phyloP scores from a whole-genome alignment of 179 eudicot genomes.

The Heliamphora pulchella region DNA sequence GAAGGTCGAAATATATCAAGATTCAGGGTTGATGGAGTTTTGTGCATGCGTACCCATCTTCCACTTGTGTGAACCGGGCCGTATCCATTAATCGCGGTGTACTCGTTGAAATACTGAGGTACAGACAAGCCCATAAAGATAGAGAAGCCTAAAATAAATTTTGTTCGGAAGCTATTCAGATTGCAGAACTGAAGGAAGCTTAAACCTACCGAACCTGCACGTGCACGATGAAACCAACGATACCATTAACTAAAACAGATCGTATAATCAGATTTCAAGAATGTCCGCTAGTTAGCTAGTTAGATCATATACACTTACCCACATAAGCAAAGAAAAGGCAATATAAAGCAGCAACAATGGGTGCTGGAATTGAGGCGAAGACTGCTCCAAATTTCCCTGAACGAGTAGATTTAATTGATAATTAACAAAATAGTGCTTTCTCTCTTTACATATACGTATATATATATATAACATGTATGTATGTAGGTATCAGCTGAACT shows the following conservation, averaged over 20 bases:
- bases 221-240: neutral
- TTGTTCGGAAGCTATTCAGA: conserved; percentile 42
- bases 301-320: conserved; percentile 22
- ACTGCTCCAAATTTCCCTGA: conserved; percentile 43
- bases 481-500: too few species aligned
- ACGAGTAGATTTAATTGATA: neutral
- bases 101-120: conserved; percentile 44
- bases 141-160: conserved; percentile 37
- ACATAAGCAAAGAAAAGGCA: conserved; percentile 40
- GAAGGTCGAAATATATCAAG: neutral
- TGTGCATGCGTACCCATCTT: conserved; percentile 40
- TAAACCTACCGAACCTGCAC: conserved; percentile 35
- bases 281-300: neutral
- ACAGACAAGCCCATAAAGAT: conserved; percentile 38
- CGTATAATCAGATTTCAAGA: neutral
- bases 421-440: neutral
- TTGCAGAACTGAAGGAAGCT: conserved; percentile 46
- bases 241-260: neutral
- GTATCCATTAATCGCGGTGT: conserved; percentile 30
- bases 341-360: conserved; percentile 34
- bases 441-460: too few species aligned
- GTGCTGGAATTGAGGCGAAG: conserved; percentile 39
- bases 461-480: too few species aligned
- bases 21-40: neutral
- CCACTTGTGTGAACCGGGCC: conserved; percentile 40